A percentile compares a stretch with the other conserved stretches of the same genome.
Conservation (phyloP, 129 eudicot genomes). For the Logfia minima region DNA sequence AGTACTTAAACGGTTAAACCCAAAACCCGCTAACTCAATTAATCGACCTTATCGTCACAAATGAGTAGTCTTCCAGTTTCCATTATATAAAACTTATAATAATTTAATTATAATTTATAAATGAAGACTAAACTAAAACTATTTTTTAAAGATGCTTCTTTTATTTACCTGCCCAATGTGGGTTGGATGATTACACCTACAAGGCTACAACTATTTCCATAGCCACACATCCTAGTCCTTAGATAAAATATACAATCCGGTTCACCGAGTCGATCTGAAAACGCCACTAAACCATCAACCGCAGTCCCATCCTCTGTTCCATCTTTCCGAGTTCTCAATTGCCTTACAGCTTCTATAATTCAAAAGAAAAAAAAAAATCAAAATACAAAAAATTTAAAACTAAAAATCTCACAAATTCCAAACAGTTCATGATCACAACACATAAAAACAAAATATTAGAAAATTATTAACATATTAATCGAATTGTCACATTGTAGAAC, state of each 20-base stretch:
- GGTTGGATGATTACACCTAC: constrained; percentile 83
- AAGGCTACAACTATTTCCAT: too few relatives aligned
- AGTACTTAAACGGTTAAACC: background rate
- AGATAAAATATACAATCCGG: too few relatives aligned
- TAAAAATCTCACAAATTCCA: background rate
- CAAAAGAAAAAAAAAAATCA: background rate
- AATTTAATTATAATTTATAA: background rate
- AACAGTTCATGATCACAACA: constrained; percentile 1
- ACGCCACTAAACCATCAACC: too few relatives aligned
- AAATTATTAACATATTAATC: background rate
- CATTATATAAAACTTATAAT: background rate
- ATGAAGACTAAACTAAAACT: constrained; percentile 4
- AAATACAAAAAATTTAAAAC: background rate
- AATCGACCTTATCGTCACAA: background rate
- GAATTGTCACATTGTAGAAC: constrained; percentile 12
- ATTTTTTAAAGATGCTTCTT: constrained; percentile 5
- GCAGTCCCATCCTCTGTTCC: too few relatives aligned
- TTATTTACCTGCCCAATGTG: constrained; percentile 54
- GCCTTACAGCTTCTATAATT: constrained; percentile 61
- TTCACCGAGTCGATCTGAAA: too few relatives aligned
- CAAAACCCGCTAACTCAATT: background rate
- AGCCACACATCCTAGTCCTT: too few relatives aligned
- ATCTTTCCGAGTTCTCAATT: constrained; percentile 44
- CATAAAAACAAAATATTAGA: background rate
- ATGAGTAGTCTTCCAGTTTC: background rate